A percentile compares a stretch with the other conserved stretches of the same genome.
Conservation (phyloP, 129 eudicot genomes). For the Arctium lappa region DNA sequence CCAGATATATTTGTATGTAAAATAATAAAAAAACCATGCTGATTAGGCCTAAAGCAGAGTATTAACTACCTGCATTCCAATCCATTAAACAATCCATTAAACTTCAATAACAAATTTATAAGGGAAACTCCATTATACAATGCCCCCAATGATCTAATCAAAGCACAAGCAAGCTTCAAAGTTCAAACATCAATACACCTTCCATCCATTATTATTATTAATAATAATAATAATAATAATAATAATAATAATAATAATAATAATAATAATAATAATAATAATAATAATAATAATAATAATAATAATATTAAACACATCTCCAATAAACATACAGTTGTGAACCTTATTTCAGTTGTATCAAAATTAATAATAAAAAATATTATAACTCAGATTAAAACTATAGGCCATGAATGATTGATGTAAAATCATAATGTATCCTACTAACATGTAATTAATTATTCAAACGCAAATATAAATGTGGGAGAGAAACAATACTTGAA, state of each 20-base stretch:
- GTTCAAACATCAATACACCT: conserved; percentile 40
- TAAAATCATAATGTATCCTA: conserved; percentile 13
- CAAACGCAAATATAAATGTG: background rate
- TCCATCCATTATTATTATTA: conserved; percentile 11
- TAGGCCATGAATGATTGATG: background rate
- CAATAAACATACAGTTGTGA: background rate
- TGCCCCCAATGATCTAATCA: conserved; percentile 91
- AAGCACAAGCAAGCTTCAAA: conserved; percentile 75
- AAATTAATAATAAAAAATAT: background rate
- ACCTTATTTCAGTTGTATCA: background rate
- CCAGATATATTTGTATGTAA: too few relatives aligned
- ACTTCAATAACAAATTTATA: conserved; percentile 27
- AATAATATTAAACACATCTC: background rate
- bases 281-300: background rate
- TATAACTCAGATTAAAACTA: conserved; percentile 9
- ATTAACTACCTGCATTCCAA: too few relatives aligned
- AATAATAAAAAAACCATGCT: too few relatives aligned
- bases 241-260: background rate
- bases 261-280: background rate
- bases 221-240: background rate
- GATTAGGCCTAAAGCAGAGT: too few relatives aligned
- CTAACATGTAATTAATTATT: background rate
- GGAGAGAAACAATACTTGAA: conserved; percentile 37
- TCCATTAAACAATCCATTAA: too few relatives aligned
- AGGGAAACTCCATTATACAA: conserved; percentile 76